phyloP scores from a whole-genome alignment of 2,329 filamentous ascomycete species.

The Aspergillus eucalypticola region DNA sequence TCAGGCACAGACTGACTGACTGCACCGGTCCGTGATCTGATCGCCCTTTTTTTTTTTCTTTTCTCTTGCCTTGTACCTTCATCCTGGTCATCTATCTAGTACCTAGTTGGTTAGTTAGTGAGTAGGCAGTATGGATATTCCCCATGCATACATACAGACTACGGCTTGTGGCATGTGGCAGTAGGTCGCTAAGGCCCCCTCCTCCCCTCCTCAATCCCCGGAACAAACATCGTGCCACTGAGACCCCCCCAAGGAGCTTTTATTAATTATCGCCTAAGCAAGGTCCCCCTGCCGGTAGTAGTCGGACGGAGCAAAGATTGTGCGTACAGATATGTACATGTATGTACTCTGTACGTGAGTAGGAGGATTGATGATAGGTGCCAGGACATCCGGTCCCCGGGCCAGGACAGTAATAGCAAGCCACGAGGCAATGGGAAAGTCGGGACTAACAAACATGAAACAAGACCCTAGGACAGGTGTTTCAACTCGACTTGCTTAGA shows the following conservation, averaged over 20 bases:
- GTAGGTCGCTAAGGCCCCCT: not conserved
- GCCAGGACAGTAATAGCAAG: not conserved
- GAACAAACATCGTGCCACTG: not conserved
- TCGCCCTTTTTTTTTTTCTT: constrained; percentile 1
- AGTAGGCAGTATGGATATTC: not conserved
- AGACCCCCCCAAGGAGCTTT: not conserved
- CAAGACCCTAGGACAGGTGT: constrained; percentile 2
- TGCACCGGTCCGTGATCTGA: constrained; percentile 7
- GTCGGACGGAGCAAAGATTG: too few relatives aligned
- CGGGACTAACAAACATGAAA: not conserved
- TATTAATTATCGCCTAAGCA: not conserved
- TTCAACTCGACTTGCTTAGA: not conserved
- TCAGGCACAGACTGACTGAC: constrained; percentile 19
- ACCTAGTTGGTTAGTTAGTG: not conserved
- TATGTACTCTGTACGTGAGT: not conserved
- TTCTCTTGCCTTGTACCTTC: not conserved
- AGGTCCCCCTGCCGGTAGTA: not conserved
- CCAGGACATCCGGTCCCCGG: not conserved
- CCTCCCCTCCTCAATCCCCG: not conserved
- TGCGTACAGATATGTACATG: not conserved
- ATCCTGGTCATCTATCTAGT: not conserved
- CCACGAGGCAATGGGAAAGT: not conserved
- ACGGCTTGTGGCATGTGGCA: not conserved
- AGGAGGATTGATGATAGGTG: constrained; percentile 1
- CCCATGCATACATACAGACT: not conserved